These are phyloP conservation scores for Tricholoma sp. DNA, from an alignment of 768 basidiomycete species.

Conservation along the genomic window DNA sequence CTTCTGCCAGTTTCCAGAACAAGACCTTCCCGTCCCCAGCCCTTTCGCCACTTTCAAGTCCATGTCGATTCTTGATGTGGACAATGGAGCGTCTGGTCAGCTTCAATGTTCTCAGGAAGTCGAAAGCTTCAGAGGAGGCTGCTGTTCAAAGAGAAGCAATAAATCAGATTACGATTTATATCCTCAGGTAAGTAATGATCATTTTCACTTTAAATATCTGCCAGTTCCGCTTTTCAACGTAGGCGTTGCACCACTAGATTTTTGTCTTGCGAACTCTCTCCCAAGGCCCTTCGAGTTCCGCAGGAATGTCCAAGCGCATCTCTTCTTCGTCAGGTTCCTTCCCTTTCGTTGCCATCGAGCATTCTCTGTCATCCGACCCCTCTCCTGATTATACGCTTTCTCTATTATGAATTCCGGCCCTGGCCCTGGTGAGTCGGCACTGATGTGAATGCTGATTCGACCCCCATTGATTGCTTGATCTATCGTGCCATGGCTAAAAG, in stretches of 20 bases:
- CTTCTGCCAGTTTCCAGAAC: too few species aligned
- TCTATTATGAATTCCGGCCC: neutral
- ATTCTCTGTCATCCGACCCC: neutral
- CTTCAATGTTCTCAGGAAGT: conserved; percentile 11
- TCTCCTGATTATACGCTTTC: neutral
- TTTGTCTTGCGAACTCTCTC: conserved; percentile 36
- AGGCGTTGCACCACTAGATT: conserved; percentile 5
- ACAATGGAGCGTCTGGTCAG: conserved; percentile 28
- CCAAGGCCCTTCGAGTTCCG: conserved; percentile 37
- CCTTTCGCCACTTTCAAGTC: conserved; percentile 42
- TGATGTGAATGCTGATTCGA: conserved; percentile 8
- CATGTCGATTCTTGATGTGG: conserved; percentile 38
- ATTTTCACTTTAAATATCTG: neutral
- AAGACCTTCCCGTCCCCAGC: conserved; percentile 22
- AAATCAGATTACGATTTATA: conserved; percentile 15
- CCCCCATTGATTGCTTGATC: conserved; percentile 8
- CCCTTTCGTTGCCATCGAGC: too few species aligned
- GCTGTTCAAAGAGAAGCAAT: conserved; percentile 29
- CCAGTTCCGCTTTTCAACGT: neutral
- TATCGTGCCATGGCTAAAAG: conserved; percentile 9
- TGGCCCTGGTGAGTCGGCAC: conserved; percentile 4
- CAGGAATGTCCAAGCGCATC: conserved; percentile 26
- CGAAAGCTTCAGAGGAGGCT: conserved; percentile 18
- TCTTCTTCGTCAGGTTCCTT: neutral
- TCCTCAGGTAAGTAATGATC: neutral